Conservation (phyloP, 768 basidiomycete genomes). For the Tricholoma sp. region DNA sequence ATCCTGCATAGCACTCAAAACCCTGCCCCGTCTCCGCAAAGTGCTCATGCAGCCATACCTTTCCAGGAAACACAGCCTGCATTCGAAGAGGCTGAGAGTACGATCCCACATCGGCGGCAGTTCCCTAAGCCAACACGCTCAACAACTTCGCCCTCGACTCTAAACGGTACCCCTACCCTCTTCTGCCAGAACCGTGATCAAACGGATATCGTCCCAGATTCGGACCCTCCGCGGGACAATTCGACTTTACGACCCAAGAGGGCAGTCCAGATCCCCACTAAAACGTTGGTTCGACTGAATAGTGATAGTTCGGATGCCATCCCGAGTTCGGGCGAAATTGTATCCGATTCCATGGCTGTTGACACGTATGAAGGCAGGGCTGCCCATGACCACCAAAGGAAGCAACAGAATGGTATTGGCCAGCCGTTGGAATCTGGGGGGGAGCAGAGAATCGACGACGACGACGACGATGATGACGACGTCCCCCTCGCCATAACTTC, state of each 20-base stretch:
- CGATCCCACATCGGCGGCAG: conserved; percentile 5
- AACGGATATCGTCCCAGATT: conserved; percentile 58
- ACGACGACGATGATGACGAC: conserved; percentile 35
- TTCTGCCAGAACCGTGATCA: conserved; percentile 17
- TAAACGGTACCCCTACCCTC: conserved; percentile 3
- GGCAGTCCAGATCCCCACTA: background rate
- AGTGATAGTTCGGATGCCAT: conserved; percentile 4
- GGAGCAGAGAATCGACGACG: conserved; percentile 22
- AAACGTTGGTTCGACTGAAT: background rate
- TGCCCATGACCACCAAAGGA: background rate
- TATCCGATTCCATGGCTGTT: conserved; percentile 22
- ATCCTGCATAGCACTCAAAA: background rate
- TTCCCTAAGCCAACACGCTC: background rate
- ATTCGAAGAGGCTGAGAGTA: conserved; percentile 7
- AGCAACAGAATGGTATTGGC: background rate
- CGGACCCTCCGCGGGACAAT: conserved; percentile 40
- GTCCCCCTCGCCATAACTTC: conserved; percentile 35
- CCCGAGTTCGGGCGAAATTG: conserved; percentile 15
- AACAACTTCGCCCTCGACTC: background rate
- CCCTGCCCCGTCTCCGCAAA: background rate
- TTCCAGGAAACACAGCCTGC: conserved; percentile 20
- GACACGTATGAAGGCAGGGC: conserved; percentile 16
- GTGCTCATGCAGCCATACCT: background rate
- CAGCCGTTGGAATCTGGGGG: conserved; percentile 6
- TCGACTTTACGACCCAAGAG: background rate